phyloP scores from a whole-genome alignment of 768 basidiomycete genomes.

The Suillus weaverae region DNA sequence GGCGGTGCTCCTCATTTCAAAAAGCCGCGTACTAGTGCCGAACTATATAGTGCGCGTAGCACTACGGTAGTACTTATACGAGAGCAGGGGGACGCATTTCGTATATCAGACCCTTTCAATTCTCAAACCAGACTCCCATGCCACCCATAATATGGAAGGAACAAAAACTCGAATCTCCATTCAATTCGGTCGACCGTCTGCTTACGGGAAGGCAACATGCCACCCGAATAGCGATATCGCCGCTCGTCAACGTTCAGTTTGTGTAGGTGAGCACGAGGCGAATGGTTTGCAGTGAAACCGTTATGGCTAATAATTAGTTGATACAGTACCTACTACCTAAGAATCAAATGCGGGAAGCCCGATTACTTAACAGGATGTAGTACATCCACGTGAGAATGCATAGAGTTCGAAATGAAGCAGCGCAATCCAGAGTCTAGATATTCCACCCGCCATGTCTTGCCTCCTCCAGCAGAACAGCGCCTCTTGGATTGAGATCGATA shows the following conservation, averaged over 20 bases:
- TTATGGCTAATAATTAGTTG: not conserved
- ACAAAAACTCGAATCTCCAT: too few species aligned
- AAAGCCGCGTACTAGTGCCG: too few species aligned
- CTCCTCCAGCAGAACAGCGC: conserved; percentile 24
- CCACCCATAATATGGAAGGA: not conserved
- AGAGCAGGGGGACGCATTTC: not conserved
- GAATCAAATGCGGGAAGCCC: not conserved
- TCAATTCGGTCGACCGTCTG: not conserved
- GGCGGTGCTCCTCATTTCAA: too few species aligned
- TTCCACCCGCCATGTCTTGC: conserved; percentile 23
- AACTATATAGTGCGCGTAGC: too few species aligned
- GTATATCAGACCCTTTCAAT: not conserved
- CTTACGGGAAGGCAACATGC: not conserved
- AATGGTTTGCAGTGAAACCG: not conserved
- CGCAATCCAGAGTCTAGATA: not conserved
- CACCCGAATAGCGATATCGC: not conserved
- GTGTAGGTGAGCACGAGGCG: not conserved
- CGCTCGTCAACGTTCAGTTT: not conserved
- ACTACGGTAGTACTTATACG: too few species aligned
- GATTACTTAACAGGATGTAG: not conserved
- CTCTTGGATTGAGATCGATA: conserved; percentile 12
- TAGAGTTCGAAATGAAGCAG: not conserved
- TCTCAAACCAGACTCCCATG: not conserved
- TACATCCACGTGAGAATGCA: not conserved
- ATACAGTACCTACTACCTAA: not conserved